Evolutionary conservation across 2,329 filamentous ascomycete genomes (phyloP), one percentile per base, ranked within the genome.

Genomic region (Colletotrichum noveboracense): DNA sequence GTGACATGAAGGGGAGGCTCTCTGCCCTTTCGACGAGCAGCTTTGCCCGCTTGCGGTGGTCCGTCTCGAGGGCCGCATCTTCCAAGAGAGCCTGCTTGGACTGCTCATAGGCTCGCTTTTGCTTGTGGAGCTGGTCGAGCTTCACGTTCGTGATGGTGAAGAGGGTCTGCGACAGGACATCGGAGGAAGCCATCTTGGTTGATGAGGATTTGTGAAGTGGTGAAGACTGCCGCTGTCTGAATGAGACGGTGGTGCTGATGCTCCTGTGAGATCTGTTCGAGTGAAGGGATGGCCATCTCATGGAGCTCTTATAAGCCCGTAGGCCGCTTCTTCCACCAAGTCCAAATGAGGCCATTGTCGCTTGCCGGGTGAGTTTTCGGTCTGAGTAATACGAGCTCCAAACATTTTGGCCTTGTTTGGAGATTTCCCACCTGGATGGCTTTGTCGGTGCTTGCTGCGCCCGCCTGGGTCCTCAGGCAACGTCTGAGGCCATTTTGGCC

Each of bases 121-220:
- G 87, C 77, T 88, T 89, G 32, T 86, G 85, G 9, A 92, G 85
- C 78, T 92, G 89, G n/a, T 84, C 84, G 75, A 92, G 88, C 79
- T 92, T 92, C 73, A 88, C 89, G 52, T 84, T 83, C 24, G 89
- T 91, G 80, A 91, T 89, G 38, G 88, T 87, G 69, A 88, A 86
- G 32, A 91, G 86, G 16, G 89, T 90, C 70, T 89, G 85, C 7
- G 89, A 89, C 43, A 91, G 85, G 58, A 85, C 80, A 30, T 83
- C 81, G 6, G 80, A 79, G 62, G 83, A 85, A 64, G 84, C 80
- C 84, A 86, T 86, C 34, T 24, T 76, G 58, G 12, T 12, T 43
- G 18, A 43, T 48, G 24, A 55, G 26, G 16, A 21, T 36, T 30
- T 30, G 38, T 16, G 43, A 43, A 43, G 7, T 6, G 52, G 6